These are phyloP conservation scores for Claviceps citrina DNA, from an alignment of 2,329 filamentous ascomycete species.

Conservation along the genomic window DNA sequence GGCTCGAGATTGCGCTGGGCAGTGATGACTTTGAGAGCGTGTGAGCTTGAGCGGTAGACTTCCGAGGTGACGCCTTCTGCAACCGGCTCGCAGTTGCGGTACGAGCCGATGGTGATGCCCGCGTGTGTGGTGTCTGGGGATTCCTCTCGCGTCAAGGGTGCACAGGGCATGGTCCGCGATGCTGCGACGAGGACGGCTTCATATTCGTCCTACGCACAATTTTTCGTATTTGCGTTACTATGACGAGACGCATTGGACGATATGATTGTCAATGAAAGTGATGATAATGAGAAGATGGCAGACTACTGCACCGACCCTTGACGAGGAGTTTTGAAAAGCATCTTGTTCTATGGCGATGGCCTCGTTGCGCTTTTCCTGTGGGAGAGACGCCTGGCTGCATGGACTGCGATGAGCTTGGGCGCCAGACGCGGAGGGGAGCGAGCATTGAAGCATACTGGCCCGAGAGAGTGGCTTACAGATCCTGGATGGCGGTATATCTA, in stretches of 20 bases:
- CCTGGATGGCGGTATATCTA: slow-evolving; percentile 47
- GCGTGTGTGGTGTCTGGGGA: background rate
- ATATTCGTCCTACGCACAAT: slow-evolving; percentile 41
- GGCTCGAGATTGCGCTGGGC: slow-evolving; percentile 59
- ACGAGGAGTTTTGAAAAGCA: slow-evolving; percentile 42
- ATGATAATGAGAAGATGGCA: background rate
- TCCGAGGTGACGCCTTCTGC: slow-evolving; percentile 62
- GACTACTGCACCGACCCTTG: slow-evolving; percentile 28
- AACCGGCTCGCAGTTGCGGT: slow-evolving; percentile 38
- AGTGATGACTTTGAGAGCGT: slow-evolving; percentile 74
- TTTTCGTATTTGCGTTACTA: no score
- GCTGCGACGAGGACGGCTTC: slow-evolving; percentile 13
- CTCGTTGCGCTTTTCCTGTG: slow-evolving; percentile 17
- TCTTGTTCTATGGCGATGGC: slow-evolving; percentile 53
- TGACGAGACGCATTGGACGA: no score
- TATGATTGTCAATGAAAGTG: no score
- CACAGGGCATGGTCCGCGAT: background rate
- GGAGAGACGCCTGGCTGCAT: slow-evolving; percentile 17
- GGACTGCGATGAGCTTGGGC: background rate
- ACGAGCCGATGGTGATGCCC: slow-evolving; percentile 37
- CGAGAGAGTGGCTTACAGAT: slow-evolving; percentile 17
- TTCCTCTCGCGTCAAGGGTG: background rate
- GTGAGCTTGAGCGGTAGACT: slow-evolving; percentile 53
- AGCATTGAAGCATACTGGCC: background rate
- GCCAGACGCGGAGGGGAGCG: background rate